Evolutionary conservation across 202 grass and related monocot species (phyloP).

Genomic region (Miscanthus sacchariflorus): DNA sequence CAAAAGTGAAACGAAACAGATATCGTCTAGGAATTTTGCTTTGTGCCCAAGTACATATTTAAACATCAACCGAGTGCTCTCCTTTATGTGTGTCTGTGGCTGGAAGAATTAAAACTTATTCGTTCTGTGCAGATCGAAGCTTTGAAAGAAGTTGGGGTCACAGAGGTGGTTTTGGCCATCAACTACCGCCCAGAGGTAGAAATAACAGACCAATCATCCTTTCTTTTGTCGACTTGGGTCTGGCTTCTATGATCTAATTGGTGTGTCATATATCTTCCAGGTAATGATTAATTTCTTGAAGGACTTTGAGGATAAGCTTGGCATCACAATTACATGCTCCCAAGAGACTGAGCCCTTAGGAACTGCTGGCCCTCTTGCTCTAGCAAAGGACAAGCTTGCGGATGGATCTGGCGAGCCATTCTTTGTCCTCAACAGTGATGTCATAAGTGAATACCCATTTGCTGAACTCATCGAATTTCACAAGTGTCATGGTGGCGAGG

Average conservation of each 20-base stretch:
- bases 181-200: slow-evolving; percentile 82
- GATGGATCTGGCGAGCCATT: slow-evolving; percentile 79
- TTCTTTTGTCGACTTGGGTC: neutral
- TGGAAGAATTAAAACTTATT: neutral
- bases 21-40: neutral
- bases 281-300: slow-evolving; percentile 85
- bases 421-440: slow-evolving; percentile 84
- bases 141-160: slow-evolving; percentile 77
- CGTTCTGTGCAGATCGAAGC: slow-evolving; percentile 69
- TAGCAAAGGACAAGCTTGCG: slow-evolving; percentile 79
- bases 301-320: slow-evolving; percentile 87
- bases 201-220: slow-evolving; percentile 1
- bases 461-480: slow-evolving; percentile 74
- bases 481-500: slow-evolving; percentile 65
- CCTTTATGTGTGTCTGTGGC: neutral
- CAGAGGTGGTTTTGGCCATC: slow-evolving; percentile 79
- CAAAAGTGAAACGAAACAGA: neutral
- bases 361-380: slow-evolving; percentile 81
- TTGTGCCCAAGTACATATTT: neutral
- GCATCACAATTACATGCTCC: slow-evolving; percentile 81
- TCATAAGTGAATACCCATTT: slow-evolving; percentile 88
- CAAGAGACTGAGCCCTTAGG: slow-evolving; percentile 80
- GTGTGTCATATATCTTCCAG: slow-evolving; percentile 46
- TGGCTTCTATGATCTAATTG: slow-evolving; percentile 20
- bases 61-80: slow-evolving; percentile 2